Evolutionary conservation across 352 stramenopile species (phyloP).

Genomic region (Phytopythium oedochilum): DNA sequence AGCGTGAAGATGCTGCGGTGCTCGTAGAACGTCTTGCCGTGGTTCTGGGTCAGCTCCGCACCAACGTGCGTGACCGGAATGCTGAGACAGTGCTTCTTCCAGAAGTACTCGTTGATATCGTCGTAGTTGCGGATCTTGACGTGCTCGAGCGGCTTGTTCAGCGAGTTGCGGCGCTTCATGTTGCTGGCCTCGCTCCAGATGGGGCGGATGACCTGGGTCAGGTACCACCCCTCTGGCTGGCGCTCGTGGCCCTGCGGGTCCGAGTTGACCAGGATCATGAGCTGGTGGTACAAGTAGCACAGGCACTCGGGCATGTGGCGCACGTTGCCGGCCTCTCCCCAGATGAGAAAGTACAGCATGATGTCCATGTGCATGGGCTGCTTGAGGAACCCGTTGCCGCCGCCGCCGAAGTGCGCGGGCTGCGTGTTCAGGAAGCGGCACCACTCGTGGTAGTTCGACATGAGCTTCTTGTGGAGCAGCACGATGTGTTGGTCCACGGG

Average conservation of each 20-base stretch:
- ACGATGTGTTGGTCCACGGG: slow-evolving; percentile 49
- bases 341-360: slow-evolving; percentile 96
- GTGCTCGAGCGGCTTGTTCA: slow-evolving; percentile 60
- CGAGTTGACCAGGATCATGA: slow-evolving; percentile 45
- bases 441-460: slow-evolving; percentile 76
- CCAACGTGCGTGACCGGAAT: slow-evolving; percentile 44
- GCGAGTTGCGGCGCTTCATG: slow-evolving; percentile 62
- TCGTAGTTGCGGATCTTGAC: slow-evolving; percentile 81
- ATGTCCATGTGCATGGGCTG: slow-evolving; percentile 85
- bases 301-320: slow-evolving; percentile 96
- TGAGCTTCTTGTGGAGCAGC: slow-evolving; percentile 61
- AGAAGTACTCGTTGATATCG: slow-evolving; percentile 84
- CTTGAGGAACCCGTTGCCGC: slow-evolving; percentile 15
- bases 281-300: slow-evolving; percentile 96
- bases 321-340: slow-evolving; percentile 95
- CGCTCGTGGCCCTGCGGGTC: slow-evolving; percentile 36
- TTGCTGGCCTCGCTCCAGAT: slow-evolving; percentile 71
- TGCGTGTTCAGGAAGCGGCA: slow-evolving; percentile 57
- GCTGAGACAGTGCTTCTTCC: slow-evolving; percentile 58
- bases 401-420: slow-evolving; percentile 70
- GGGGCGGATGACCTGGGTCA: slow-evolving; percentile 48
- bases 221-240: slow-evolving; percentile 52
- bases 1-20: slow-evolving; percentile 67
- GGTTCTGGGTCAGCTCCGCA: slow-evolving; percentile 40
- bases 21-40: slow-evolving; percentile 80